Evolutionary conservation across 2,329 filamentous ascomycete genomes (phyloP).

Genomic region (Trichoderma pleuroti): DNA sequence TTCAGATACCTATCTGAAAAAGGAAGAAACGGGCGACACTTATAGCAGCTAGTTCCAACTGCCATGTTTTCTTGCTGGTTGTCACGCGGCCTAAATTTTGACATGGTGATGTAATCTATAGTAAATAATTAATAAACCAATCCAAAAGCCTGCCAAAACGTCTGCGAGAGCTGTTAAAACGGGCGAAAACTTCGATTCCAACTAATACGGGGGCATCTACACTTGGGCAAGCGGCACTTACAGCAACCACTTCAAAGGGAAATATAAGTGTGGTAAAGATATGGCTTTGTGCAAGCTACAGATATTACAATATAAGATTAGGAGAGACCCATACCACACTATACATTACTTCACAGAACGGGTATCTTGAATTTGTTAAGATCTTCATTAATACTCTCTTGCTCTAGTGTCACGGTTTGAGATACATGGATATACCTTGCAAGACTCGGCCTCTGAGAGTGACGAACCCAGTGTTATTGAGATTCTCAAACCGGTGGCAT

Average conservation of each 20-base stretch:
- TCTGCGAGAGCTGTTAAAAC: background rate
- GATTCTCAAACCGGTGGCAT: too few relatives aligned
- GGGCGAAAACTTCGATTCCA: background rate
- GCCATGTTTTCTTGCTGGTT: background rate
- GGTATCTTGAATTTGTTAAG: background rate
- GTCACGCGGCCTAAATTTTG: background rate
- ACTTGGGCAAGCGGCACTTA: background rate
- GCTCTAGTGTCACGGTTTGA: too few relatives aligned
- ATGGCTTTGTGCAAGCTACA: background rate
- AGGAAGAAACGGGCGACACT: background rate
- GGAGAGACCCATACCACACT: background rate
- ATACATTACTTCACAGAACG: background rate
- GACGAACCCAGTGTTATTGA: too few relatives aligned
- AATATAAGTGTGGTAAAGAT: background rate
- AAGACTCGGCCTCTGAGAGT: too few relatives aligned
- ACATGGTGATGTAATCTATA: background rate
- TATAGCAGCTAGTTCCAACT: background rate
- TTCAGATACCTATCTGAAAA: background rate
- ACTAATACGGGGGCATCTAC: background rate
- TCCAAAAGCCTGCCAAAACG: background rate
- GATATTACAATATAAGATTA: background rate
- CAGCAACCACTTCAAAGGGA: background rate
- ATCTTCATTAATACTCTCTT: too few relatives aligned
- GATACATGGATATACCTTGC: too few relatives aligned
- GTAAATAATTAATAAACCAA: background rate